Conservation (phyloP, 202 grass and related monocot species). For the Alloteropsis angusta region DNA sequence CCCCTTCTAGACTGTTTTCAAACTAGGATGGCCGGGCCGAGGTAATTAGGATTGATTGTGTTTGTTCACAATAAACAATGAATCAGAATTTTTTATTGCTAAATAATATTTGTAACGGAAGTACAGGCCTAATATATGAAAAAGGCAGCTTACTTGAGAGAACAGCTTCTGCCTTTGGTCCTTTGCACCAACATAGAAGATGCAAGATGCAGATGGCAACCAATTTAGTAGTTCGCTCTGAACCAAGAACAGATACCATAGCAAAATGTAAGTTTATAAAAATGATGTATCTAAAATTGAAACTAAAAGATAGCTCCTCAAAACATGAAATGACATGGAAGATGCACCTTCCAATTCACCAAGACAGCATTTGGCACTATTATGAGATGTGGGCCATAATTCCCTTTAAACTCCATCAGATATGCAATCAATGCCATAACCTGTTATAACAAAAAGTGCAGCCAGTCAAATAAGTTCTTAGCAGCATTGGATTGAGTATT, state of each 20-base stretch:
- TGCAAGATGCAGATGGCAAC: conserved; percentile 92
- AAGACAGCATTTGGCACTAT: conserved; percentile 99
- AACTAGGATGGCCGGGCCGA: not conserved
- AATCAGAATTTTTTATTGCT: not conserved
- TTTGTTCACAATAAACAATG: not conserved
- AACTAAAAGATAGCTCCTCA: conserved; percentile 7
- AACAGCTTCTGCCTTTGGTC: conserved; percentile 85
- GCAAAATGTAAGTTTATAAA: conserved; percentile 15
- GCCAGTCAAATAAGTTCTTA: conserved; percentile 10
- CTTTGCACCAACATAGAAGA: conserved; percentile 97
- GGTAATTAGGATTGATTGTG: not conserved
- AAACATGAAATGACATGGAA: conserved; percentile 24
- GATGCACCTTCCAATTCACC: conserved; percentile 94
- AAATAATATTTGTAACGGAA: not conserved
- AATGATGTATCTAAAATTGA: conserved; percentile 5
- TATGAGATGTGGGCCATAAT: conserved; percentile 97
- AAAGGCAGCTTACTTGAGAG: conserved; percentile 60
- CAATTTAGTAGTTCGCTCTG: conserved; percentile 93
- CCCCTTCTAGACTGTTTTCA: not conserved
- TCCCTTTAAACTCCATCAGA: conserved; percentile 99
- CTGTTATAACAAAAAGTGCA: conserved; percentile 37
- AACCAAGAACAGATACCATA: conserved; percentile 31
- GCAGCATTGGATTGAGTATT: not conserved
- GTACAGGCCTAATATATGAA: not conserved
- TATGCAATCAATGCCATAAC: conserved; percentile 97